Percentiles rank a stretch among this genome's conserved stretches.
These are phyloP conservation scores for Sorghum bicolor DNA, from an alignment of 176 grass and related monocot genomes.

Conservation along the genomic window Sorghum_bicolor_NCBIv3 NC_012875.2:54841001-54841500, in stretches of 20 bases:
- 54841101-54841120: no score
- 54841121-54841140: no score
- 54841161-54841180: no score
- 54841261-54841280: constrained; percentile 67
- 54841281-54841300: constrained; percentile 80
- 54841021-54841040: no score
- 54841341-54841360: constrained; percentile 1
- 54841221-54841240: constrained; percentile 46
- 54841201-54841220: constrained; percentile 14
- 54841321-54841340: constrained; percentile 25
- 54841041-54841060: no score
- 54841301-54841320: constrained; percentile 61
- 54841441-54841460: no score
- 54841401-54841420: not conserved
- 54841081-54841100: no score
- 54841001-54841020: no score
- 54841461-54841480: not conserved
- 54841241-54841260: constrained; percentile 55
- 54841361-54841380: constrained; percentile 4
- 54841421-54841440: not conserved
- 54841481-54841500: not conserved
- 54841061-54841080: no score
- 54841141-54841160: no score
- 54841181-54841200: not conserved
- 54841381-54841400: constrained; percentile 20